These are phyloP conservation scores for Fomitopsis pinicola DNA, from an alignment of 1,284 basidiomycete species.

Conservation along the genomic window DNA sequence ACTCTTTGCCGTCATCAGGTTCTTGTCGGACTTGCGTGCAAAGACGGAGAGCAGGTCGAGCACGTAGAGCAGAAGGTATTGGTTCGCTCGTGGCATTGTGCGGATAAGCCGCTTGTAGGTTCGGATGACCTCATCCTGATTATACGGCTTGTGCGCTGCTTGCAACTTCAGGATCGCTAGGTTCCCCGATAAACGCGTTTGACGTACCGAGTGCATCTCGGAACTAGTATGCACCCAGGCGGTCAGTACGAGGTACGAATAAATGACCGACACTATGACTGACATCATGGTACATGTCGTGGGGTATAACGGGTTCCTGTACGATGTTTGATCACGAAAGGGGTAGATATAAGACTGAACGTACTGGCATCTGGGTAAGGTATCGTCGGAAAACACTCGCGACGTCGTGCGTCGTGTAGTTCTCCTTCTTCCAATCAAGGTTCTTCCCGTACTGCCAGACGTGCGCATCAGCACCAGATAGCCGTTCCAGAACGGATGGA, in stretches of 20 bases:
- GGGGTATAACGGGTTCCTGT: conserved; percentile 88
- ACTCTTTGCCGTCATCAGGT: conserved; percentile 96
- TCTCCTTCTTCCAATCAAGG: conserved; percentile 83
- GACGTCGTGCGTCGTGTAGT: conserved; percentile 92
- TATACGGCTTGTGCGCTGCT: conserved; percentile 59
- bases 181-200: not conserved
- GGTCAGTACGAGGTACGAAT: not conserved
- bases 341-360: conserved; percentile 26
- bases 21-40: conserved; percentile 85
- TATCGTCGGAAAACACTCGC: conserved; percentile 95
- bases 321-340: not conserved
- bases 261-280: conserved; percentile 27
- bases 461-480: conserved; percentile 5
- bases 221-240: conserved; percentile 48
- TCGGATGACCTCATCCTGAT: conserved; percentile 64
- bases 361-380: conserved; percentile 92
- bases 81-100: conserved; percentile 82
- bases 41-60: conserved; percentile 95
- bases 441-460: conserved; percentile 81
- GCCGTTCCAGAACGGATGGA: conserved; percentile 14
- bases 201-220: conserved; percentile 69
- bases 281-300: conserved; percentile 84
- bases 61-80: conserved; percentile 94
- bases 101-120: conserved; percentile 86
- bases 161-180: not conserved